Conservation (phyloP, 768 basidiomycete species). For the Xanthoconium stramineum region DNA sequence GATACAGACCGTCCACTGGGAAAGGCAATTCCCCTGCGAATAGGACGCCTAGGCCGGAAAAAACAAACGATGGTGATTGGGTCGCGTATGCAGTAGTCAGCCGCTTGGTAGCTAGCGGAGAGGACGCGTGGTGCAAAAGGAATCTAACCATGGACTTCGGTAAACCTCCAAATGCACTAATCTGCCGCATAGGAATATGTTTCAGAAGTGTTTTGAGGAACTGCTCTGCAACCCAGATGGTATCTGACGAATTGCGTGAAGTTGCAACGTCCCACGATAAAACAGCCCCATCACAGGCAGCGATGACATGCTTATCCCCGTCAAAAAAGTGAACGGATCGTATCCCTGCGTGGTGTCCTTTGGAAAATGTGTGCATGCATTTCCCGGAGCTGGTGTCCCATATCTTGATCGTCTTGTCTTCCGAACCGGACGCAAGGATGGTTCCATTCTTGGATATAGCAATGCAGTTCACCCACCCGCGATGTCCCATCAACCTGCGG, state of each 20-base stretch:
- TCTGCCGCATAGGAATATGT: conserved; percentile 1
- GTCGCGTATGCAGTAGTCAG: conserved; percentile 1
- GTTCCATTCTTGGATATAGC: conserved; percentile 19
- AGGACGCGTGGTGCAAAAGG: neutral
- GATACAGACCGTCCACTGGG: neutral
- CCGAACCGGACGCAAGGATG: conserved; percentile 20
- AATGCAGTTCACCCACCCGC: conserved; percentile 12
- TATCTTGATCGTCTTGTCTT: conserved; percentile 23
- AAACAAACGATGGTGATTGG: conserved; percentile 6
- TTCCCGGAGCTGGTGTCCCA: conserved; percentile 21
- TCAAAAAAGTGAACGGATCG: conserved; percentile 15
- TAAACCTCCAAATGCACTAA: neutral
- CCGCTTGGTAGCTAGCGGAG: neutral
- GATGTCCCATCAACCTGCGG: conserved; percentile 23
- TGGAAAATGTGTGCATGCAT: conserved; percentile 12
- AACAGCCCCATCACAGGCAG: conserved; percentile 4
- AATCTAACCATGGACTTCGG: conserved; percentile 2
- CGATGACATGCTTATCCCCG: conserved; percentile 7
- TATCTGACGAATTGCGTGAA: neutral
- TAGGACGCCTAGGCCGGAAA: neutral
- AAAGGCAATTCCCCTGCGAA: neutral
- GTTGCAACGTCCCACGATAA: conserved; percentile 5
- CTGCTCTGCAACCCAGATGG: conserved; percentile 3
- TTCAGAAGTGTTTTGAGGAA: neutral
- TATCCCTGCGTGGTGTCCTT: conserved; percentile 11